A percentile compares a stretch with the other conserved stretches of the same genome.
phyloP scores from a whole-genome alignment of 805 yeast genomes.

The Lipomyces chichibuensis region DNA sequence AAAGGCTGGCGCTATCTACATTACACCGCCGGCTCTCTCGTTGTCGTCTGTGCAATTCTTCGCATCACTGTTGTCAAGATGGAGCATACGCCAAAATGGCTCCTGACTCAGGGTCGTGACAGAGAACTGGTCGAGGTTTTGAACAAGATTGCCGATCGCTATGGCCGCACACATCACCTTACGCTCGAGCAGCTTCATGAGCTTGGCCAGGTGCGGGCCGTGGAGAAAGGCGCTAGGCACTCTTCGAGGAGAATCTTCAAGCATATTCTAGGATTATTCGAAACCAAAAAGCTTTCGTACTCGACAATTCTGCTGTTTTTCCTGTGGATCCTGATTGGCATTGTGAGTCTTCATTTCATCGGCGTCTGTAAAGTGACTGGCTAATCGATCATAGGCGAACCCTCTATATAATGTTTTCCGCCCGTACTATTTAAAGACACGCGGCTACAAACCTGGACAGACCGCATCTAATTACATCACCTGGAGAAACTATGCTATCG shows the following conservation, averaged over 20 bases:
- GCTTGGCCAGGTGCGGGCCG: slow-evolving; percentile 39
- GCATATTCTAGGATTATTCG: slow-evolving; percentile 55
- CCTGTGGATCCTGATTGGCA: slow-evolving; percentile 62
- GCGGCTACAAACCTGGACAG: slow-evolving; percentile 49
- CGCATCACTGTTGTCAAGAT: slow-evolving; percentile 53
- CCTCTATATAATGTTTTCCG: slow-evolving; percentile 60
- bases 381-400: slow-evolving; percentile 44
- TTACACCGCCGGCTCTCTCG: slow-evolving; percentile 58
- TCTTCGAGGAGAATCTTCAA: slow-evolving; percentile 38
- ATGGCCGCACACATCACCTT: slow-evolving; percentile 49
- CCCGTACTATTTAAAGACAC: slow-evolving; percentile 54
- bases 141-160: slow-evolving; percentile 55
- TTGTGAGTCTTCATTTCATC: slow-evolving; percentile 33
- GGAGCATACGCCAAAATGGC: slow-evolving; percentile 61
- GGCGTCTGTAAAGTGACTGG: neutral
- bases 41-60: slow-evolving; percentile 52
- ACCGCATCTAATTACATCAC: slow-evolving; percentile 37
- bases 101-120: slow-evolving; percentile 57
- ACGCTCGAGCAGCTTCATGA: slow-evolving; percentile 54
- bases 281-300: slow-evolving; percentile 50
- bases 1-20: slow-evolving; percentile 67
- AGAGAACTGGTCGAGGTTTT: slow-evolving; percentile 52
- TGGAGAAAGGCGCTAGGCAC: neutral
- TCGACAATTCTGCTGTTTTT: slow-evolving; percentile 52
- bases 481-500: slow-evolving; percentile 45